phyloP scores from a whole-genome alignment of 2,329 filamentous ascomycete species.

The Clonostachys sp. region DNA sequence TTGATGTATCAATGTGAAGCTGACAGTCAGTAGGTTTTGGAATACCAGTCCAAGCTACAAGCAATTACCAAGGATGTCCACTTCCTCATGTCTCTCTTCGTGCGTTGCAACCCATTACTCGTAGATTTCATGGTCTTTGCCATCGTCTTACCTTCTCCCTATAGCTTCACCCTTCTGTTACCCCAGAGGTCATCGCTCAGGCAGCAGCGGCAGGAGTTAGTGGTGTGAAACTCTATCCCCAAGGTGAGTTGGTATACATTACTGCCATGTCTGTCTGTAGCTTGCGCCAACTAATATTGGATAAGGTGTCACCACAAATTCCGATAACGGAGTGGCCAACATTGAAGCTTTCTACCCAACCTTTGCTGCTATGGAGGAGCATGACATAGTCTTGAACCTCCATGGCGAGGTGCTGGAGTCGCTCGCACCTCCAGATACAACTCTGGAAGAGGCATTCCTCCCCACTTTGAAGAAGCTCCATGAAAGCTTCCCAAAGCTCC shows the following conservation, averaged over 20 bases:
- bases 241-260: conserved; percentile 18
- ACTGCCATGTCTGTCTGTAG: no score
- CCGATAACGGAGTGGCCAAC: conserved; percentile 63
- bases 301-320: conserved; percentile 59
- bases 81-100: conserved; percentile 72
- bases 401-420: conserved; percentile 72
- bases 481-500: conserved; percentile 66
- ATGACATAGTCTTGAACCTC: conserved; percentile 83
- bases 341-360: conserved; percentile 71
- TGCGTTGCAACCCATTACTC: conserved; percentile 13
- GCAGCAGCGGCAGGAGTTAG: conserved; percentile 68
- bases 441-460: conserved; percentile 60
- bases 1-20: no score
- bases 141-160: no score
- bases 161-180: conserved; percentile 55
- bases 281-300: conserved; percentile 4
- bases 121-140: no score
- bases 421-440: conserved; percentile 39
- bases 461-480: conserved; percentile 75
- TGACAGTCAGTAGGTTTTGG: conserved; percentile 38
- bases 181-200: conserved; percentile 64
- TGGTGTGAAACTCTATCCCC: conserved; percentile 69
- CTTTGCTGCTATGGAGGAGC: conserved; percentile 84
- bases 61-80: conserved; percentile 57
- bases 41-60: conserved; percentile 59